Evolutionary conservation across 225 moss, liverwort and hornwort species (phyloP).

Genomic region (Polytrichum commune): DNA sequence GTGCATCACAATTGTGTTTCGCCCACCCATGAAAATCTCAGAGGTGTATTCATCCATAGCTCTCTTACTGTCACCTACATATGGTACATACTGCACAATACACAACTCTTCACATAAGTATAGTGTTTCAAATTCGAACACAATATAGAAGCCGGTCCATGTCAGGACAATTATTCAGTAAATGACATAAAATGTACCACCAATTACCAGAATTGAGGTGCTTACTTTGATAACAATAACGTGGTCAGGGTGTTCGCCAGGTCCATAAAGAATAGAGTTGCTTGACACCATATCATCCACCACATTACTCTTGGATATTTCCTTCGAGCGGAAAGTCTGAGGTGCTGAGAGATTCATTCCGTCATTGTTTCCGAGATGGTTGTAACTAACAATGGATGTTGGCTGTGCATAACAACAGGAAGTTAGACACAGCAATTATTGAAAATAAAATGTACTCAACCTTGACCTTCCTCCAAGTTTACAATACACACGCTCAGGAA

Average conservation of each 20-base stretch:
- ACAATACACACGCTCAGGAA: no score
- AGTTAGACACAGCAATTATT: no score
- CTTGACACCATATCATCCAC: conserved; percentile 99
- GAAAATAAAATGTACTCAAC: no score
- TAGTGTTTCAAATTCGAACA: no score
- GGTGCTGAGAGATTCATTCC: conserved; percentile 99
- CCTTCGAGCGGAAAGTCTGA: conserved; percentile 91
- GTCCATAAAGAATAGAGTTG: conserved; percentile 83
- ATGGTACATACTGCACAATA: conserved; percentile 84
- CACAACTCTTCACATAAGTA: not conserved
- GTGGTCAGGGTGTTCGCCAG: conserved; percentile 96
- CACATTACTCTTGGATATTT: conserved; percentile 96
- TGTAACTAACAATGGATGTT: conserved; percentile 97
- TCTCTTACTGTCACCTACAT: conserved; percentile 93
- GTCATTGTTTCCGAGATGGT: conserved; percentile 96
- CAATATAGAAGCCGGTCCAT: no score
- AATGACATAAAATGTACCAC: no score
- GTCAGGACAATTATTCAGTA: not conserved
- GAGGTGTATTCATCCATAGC: conserved; percentile 99
- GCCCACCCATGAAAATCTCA: conserved; percentile 99
- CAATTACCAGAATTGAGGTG: not conserved
- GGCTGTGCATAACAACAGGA: conserved; percentile 43
- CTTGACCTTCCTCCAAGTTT: no score
- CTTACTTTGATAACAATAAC: conserved; percentile 94
- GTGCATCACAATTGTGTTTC: conserved; percentile 91